Percentiles rank a stretch among this genome's conserved stretches.
These are phyloP conservation scores for Entonaema liquescens DNA, from an alignment of 495 filamentous ascomycete species.

Conservation along the genomic window DNA sequence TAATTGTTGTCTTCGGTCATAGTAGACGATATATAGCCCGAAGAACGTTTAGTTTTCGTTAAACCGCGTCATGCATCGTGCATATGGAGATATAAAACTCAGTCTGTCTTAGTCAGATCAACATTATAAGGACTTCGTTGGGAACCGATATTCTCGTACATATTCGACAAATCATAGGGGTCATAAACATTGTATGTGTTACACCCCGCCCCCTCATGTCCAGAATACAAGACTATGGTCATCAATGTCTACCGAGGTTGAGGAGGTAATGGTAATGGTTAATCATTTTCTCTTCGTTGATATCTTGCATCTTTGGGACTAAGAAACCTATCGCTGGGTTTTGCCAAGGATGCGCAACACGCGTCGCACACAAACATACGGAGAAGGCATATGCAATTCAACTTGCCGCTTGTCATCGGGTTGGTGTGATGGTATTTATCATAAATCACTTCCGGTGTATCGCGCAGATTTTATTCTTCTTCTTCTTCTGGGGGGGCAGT, in stretches of 20 bases:
- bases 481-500: slow-evolving; percentile 4
- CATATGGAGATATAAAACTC: background rate
- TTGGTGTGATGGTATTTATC: slow-evolving; percentile 34
- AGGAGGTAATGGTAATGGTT: background rate
- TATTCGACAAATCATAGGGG: slow-evolving; percentile 25
- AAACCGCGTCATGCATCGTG: slow-evolving; percentile 8
- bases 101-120: slow-evolving; percentile 34
- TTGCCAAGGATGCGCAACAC: slow-evolving; percentile 34
- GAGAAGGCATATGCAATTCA: slow-evolving; percentile 13
- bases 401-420: slow-evolving; percentile 23
- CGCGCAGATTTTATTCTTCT: slow-evolving; percentile 17
- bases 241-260: slow-evolving; percentile 12
- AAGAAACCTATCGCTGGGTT: slow-evolving; percentile 29
- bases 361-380: slow-evolving; percentile 35
- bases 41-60: background rate
- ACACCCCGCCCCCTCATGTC: slow-evolving; percentile 19
- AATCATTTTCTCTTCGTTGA: slow-evolving; percentile 18
- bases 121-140: slow-evolving; percentile 5
- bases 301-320: slow-evolving; percentile 26
- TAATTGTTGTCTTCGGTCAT: background rate
- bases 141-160: slow-evolving; percentile 3
- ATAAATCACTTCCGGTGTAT: slow-evolving; percentile 36
- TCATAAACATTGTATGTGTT: slow-evolving; percentile 13
- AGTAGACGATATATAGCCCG: background rate
- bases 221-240: slow-evolving; percentile 6